Evolutionary conservation across 1,284 basidiomycete genomes (phyloP).

Genomic region (Rhodotorula sp.): DNA sequence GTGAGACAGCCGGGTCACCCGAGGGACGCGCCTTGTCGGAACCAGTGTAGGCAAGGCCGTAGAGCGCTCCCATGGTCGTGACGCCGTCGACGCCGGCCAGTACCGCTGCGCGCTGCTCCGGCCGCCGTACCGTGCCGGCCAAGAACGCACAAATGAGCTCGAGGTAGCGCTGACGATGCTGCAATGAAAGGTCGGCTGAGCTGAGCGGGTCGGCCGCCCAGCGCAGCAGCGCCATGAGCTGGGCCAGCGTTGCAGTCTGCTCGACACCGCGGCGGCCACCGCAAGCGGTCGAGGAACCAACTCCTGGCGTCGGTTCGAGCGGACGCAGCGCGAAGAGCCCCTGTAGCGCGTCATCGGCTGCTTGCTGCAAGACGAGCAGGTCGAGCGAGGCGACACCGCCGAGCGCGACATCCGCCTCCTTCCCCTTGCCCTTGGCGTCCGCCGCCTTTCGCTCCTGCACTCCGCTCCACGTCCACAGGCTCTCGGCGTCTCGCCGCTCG

Average conservation of each 20-base stretch:
- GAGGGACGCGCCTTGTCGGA: constrained; percentile 17
- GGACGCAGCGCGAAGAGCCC: too few species aligned
- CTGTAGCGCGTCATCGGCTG: neutral
- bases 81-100: neutral
- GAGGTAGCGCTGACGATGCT: constrained; percentile 11
- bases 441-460: neutral
- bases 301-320: too few species aligned
- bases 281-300: neutral
- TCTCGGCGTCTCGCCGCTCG: constrained; percentile 13
- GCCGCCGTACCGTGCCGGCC: constrained; percentile 10
- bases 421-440: constrained; percentile 10
- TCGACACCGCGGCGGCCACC: neutral
- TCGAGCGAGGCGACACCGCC: neutral
- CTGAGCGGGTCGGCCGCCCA: too few species aligned
- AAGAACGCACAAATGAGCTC: constrained; percentile 32
- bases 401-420: constrained; percentile 23
- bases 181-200: neutral
- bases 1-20: neutral
- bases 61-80: constrained; percentile 7
- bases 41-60: neutral
- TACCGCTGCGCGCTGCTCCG: constrained; percentile 8
- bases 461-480: neutral
- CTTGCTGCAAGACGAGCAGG: neutral
- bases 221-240: too few species aligned
- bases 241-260: neutral